Evolutionary conservation across 169 alveolate genomes (phyloP).

Genomic region (Cryptosporidium felis): DNA sequence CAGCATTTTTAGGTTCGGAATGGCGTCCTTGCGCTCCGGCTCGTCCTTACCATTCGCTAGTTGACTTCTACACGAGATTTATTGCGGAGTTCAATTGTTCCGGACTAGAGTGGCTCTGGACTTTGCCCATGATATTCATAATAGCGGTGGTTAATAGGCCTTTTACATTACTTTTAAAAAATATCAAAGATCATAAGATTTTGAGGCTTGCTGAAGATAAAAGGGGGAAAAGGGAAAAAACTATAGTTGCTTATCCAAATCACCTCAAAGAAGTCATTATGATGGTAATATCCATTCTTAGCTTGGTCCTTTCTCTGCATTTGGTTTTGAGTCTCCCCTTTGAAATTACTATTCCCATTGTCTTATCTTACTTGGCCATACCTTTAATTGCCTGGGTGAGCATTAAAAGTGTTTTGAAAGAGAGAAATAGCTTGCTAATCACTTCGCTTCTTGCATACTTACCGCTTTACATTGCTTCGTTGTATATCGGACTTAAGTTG

Average conservation of each 20-base stretch:
- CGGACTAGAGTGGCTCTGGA: slow-evolving; percentile 69
- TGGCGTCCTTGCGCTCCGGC: slow-evolving; percentile 71
- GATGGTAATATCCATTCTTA: background rate
- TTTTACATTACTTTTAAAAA: background rate
- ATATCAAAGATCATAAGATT: background rate
- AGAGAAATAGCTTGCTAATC: background rate
- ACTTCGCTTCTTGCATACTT: slow-evolving; percentile 15
- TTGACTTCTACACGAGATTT: slow-evolving; percentile 55
- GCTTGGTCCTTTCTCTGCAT: background rate
- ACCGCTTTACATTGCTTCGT: slow-evolving; percentile 20
- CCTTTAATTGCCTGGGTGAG: background rate
- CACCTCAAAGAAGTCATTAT: too few relatives aligned
- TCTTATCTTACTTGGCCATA: background rate
- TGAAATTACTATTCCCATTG: slow-evolving; percentile 8
- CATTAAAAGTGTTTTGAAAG: background rate
- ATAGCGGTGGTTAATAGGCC: slow-evolving; percentile 25
- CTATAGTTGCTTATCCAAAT: too few relatives aligned
- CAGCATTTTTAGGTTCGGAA: slow-evolving; percentile 62
- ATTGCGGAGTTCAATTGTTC: slow-evolving; percentile 54
- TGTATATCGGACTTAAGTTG: slow-evolving; percentile 22
- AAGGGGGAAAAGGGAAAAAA: background rate
- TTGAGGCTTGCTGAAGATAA: background rate
- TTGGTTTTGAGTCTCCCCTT: slow-evolving; percentile 12
- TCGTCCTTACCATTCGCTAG: slow-evolving; percentile 6
- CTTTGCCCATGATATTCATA: slow-evolving; percentile 52